Evolutionary conservation across 805 yeast species (phyloP), one percentile per base, ranked within the genome.

Genomic region (Cyberlindnera mississippiensis): DNA sequence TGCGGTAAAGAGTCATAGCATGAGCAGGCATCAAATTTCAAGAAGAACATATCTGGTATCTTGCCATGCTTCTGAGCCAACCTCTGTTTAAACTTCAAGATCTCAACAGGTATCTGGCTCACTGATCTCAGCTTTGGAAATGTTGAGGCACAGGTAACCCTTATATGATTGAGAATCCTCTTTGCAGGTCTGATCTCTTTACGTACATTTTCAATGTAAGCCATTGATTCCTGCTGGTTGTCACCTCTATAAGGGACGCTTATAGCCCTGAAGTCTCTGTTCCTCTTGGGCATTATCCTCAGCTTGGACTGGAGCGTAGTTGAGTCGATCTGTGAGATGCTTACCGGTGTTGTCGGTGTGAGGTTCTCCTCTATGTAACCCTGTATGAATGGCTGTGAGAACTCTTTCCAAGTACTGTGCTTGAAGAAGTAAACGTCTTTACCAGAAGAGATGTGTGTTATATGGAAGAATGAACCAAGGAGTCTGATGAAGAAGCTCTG

Each of bases 1-100:
- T 73, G 75, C 13, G 85, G 80, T 14, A 89, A 65, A 2, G 79
- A 74, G 53, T 91, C 97, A 58, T 78, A 90, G 42, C 96, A 88
- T 3, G 80, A 72, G 41, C 71, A 72, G 48, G 85, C 78, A 58
- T 90, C 98, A 59, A 87, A 84, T 50, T 85, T 86, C 19, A 84
- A 66, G 13, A 74, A 74, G 53, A 67, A 74, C 0, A 80, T 48
- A 2, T 49, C 37, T 0, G 77, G 77, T 4, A 71, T 31, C 0
- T 56, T 53, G 14, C 46, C 45, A 30, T 42, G 39, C 9, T 46
- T 41, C 4, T 40, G 24, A 2, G 53, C 6, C 0, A 69, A 48
- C 0, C 26, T 22, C 2, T 39, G 33, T 40, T 69, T 74, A 51
- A 68, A 85, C 0, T 50, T 28, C 6, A 57, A 44, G 0, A 83